Conservation (phyloP, 257 asterid species). For the Ehretia macrophylla region DNA sequence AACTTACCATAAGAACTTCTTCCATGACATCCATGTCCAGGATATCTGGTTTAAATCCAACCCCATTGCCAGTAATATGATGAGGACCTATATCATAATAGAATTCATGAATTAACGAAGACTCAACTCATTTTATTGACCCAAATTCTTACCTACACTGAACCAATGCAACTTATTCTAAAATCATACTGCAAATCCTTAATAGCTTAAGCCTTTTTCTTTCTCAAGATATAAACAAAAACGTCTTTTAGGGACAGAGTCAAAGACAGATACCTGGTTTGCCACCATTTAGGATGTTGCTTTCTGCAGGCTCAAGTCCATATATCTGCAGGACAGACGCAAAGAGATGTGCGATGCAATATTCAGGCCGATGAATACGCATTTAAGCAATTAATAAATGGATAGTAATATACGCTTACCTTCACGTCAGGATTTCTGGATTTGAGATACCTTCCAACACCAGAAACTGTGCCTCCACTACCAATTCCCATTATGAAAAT, state of each 20-base stretch:
- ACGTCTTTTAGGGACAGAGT: not conserved
- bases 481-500: constrained; percentile 95
- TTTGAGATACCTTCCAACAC: constrained; percentile 89
- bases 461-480: constrained; percentile 96
- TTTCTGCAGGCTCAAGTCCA: constrained; percentile 91
- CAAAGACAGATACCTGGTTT: constrained; percentile 62
- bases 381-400: not conserved
- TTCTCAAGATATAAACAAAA: too few species aligned
- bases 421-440: constrained; percentile 78
- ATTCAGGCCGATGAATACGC: not conserved
- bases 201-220: too few species aligned
- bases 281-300: constrained; percentile 88
- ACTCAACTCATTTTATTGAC: not conserved
- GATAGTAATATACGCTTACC: constrained; percentile 28
- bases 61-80: constrained; percentile 97
- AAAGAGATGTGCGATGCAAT: not conserved
- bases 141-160: not conserved
- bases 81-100: constrained; percentile 63
- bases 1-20: constrained; percentile 83
- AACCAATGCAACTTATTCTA: not conserved
- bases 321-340: constrained; percentile 48
- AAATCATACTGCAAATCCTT: too few species aligned
- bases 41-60: constrained; percentile 97
- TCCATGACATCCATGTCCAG: constrained; percentile 97
- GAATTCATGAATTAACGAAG: not conserved